These are phyloP conservation scores for Alnus glutinosa DNA, from an alignment of 306 rosid species.

Conservation along the genomic window DNA sequence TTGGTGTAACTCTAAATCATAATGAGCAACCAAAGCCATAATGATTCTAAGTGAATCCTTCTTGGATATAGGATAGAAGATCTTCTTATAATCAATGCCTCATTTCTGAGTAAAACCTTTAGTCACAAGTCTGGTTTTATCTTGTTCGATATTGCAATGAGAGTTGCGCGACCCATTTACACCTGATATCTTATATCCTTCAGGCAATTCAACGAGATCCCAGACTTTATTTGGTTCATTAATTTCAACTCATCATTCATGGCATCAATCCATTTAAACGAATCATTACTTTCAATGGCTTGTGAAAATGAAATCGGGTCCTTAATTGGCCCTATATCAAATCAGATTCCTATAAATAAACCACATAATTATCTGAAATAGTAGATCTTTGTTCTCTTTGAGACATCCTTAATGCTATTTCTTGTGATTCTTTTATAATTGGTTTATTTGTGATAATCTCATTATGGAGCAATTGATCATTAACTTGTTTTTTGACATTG, in stretches of 20 bases:
- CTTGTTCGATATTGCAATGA: neutral
- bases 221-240: neutral
- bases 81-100: neutral
- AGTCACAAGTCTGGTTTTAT: neutral
- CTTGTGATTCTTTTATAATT: neutral
- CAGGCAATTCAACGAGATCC: neutral
- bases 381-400: no score
- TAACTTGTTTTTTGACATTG: neutral
- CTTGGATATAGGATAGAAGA: neutral
- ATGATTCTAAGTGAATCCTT: neutral
- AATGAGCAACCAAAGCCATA: neutral
- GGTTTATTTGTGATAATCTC: neutral
- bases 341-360: no score
- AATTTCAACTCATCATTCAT: neutral
- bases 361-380: no score
- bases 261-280: no score
- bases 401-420: neutral
- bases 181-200: no score
- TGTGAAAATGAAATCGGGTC: no score
- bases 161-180: neutral
- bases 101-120: no score
- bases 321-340: no score
- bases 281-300: no score
- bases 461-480: neutral
- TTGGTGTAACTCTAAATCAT: conserved; percentile 1